These are phyloP conservation scores for Lanzia echinophila DNA, from an alignment of 2,329 filamentous ascomycete species.

Conservation along the genomic window DNA sequence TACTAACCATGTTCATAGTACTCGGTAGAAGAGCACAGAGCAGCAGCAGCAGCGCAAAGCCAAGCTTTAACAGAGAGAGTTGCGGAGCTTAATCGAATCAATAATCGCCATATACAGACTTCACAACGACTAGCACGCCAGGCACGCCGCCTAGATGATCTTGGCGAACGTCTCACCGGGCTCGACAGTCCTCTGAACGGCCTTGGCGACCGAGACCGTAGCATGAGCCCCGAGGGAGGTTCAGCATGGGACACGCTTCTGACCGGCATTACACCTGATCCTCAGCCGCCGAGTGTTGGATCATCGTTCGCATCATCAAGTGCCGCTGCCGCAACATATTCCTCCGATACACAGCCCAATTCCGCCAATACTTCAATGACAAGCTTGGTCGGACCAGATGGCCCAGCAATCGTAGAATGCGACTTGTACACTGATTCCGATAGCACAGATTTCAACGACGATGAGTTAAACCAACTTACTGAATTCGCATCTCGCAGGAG, in stretches of 20 bases:
- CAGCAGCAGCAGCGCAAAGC: no score
- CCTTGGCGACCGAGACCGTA: conserved; percentile 55
- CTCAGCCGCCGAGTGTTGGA: conserved; percentile 69
- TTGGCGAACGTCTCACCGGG: not conserved
- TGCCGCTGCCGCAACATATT: conserved; percentile 19
- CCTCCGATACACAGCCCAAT: conserved; percentile 19
- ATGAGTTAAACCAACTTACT: conserved; percentile 20
- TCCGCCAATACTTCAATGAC: conserved; percentile 26
- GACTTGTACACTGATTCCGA: conserved; percentile 20
- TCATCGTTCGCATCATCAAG: conserved; percentile 61
- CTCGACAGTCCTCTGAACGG: not conserved
- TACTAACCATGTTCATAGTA: not conserved
- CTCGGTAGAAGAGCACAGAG: no score
- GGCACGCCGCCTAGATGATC: conserved; percentile 9
- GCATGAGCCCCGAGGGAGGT: conserved; percentile 62
- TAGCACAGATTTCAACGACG: conserved; percentile 33
- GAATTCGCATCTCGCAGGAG: conserved; percentile 4
- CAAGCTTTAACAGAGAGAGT: conserved; percentile 13
- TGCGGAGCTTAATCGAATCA: not conserved
- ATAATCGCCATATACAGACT: not conserved
- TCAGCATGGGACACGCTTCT: conserved; percentile 74
- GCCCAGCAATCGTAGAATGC: conserved; percentile 21
- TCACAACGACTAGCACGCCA: not conserved
- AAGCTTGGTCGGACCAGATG: conserved; percentile 17
- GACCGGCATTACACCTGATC: conserved; percentile 73